These are phyloP conservation scores for Phalaenopsis hybrid DNA, from an alignment of 116 monocot species.

Conservation along the genomic window DNA sequence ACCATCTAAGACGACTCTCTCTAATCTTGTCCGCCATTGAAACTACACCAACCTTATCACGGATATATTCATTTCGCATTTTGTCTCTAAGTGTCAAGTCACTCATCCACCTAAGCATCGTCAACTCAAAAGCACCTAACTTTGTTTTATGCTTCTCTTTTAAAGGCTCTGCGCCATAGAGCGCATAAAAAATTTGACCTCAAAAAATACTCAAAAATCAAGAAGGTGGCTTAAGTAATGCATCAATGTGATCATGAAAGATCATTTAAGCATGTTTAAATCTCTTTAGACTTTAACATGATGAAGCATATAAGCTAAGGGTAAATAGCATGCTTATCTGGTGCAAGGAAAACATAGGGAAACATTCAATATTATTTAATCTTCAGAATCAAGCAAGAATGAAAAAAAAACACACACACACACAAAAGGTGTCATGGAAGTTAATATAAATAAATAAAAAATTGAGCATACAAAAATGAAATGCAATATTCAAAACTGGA, in stretches of 20 bases:
- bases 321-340: neutral
- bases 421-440: neutral
- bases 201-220: neutral
- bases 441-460: neutral
- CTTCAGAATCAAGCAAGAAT: neutral
- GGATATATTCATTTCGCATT: too few species aligned
- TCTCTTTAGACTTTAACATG: neutral
- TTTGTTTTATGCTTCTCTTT: too few species aligned
- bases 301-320: neutral
- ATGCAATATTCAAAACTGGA: neutral
- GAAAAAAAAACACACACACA: neutral
- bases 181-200: neutral
- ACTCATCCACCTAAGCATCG: too few species aligned
- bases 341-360: neutral
- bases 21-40: too few species aligned
- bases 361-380: slow-evolving; percentile 2
- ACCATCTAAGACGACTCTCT: too few species aligned
- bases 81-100: too few species aligned
- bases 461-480: neutral
- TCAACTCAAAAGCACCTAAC: too few species aligned
- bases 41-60: too few species aligned
- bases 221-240: neutral
- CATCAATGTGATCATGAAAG: neutral
- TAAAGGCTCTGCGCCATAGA: too few species aligned
- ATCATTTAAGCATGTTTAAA: neutral